Evolutionary conservation across 129 eudicot species (phyloP).

Genomic region (Chrysanthemum lavandulifolium): DNA sequence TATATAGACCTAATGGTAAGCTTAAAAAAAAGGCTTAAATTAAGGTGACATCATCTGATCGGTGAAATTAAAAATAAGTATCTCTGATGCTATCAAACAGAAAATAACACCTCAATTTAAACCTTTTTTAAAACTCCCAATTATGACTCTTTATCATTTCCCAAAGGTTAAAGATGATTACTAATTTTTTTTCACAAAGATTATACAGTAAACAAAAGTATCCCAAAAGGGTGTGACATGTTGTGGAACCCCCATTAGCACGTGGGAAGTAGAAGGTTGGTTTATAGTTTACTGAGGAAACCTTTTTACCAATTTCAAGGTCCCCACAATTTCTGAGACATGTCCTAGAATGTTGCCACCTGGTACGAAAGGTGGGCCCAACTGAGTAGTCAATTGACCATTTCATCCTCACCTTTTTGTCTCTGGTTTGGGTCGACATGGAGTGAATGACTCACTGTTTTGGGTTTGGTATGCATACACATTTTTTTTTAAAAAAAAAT

Average conservation of each 20-base stretch:
- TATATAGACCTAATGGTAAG: too few relatives aligned
- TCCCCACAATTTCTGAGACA: slow-evolving; percentile 33
- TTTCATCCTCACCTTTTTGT: slow-evolving; percentile 33
- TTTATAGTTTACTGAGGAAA: slow-evolving; percentile 11
- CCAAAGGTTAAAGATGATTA: too few relatives aligned
- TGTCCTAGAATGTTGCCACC: slow-evolving; percentile 31
- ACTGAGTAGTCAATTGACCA: slow-evolving; percentile 29
- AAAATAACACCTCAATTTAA: too few relatives aligned
- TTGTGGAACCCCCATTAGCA: slow-evolving; percentile 27
- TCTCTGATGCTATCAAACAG: too few relatives aligned
- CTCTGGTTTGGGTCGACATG: slow-evolving; percentile 32
- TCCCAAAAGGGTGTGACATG: slow-evolving; percentile 19
- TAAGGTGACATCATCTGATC: too few relatives aligned
- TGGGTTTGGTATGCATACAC: slow-evolving; percentile 13
- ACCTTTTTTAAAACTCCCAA: too few relatives aligned
- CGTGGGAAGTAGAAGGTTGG: slow-evolving; percentile 30
- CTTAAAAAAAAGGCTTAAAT: too few relatives aligned
- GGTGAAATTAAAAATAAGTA: too few relatives aligned
- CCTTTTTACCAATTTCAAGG: slow-evolving; percentile 29
- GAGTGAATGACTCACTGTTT: slow-evolving; percentile 11
- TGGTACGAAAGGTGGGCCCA: slow-evolving; percentile 20
- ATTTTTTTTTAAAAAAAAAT: background rate
- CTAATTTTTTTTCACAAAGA: too few relatives aligned
- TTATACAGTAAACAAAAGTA: background rate
- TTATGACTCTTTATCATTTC: too few relatives aligned